phyloP scores from a whole-genome alignment of 2,329 filamentous ascomycete species.

The Fusarium paranaense region DNA sequence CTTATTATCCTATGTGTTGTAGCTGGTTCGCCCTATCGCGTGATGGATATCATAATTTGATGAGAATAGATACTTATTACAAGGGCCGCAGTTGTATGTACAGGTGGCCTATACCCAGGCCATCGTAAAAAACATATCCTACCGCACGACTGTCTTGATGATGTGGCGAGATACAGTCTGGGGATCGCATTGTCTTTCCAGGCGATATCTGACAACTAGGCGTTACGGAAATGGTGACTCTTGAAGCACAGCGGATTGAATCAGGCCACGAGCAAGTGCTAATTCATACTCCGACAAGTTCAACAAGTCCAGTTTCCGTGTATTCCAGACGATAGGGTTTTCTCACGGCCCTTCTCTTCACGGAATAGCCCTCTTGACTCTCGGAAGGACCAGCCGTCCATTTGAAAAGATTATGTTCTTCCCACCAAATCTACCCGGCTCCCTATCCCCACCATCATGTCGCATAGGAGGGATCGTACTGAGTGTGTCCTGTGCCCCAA shows the following conservation, averaged over 20 bases:
- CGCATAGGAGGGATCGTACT: conserved; percentile 3
- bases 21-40: neutral
- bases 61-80: neutral
- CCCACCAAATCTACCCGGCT: neutral
- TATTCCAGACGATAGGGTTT: neutral
- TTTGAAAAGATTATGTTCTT: conserved; percentile 4
- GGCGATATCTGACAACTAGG: neutral
- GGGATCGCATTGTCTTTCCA: neutral
- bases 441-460: conserved; percentile 12
- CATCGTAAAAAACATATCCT: neutral
- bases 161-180: neutral
- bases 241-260: neutral
- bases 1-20: neutral
- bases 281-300: neutral
- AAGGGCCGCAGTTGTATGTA: neutral
- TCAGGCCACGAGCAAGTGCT: neutral
- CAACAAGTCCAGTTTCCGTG: neutral
- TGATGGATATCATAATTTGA: neutral
- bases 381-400: conserved; percentile 2
- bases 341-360: neutral
- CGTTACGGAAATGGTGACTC: neutral
- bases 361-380: neutral
- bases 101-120: neutral
- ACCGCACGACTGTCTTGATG: neutral
- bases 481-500: conserved; percentile 3